Base-by-base conservation (phyloP, 495 filamentous ascomycete species). In the Bryoglossum gracile region DNA sequence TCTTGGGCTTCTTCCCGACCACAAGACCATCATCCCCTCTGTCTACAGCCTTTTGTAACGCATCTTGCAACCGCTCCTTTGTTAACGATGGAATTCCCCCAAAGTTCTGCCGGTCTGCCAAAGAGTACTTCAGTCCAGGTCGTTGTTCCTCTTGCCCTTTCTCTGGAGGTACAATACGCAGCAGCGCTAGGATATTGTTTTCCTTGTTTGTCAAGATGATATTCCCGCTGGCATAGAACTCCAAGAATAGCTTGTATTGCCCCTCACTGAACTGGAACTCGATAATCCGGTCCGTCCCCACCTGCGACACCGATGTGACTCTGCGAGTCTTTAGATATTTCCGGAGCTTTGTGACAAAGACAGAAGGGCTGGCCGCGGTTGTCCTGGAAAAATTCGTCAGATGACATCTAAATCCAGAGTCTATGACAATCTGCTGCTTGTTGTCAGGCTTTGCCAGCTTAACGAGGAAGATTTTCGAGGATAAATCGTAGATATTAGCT, bases 151-250 rank as follows among this genome's bases (percentile, higher is more conserved):
- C 84, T 56, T 82, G 75, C 1, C 82, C 87, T 53, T 89, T 86
- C 2, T 76, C 71, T 11, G 77, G 80, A 17, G 76, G 60, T 3
- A 98, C 91, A 51, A 81, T 77, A n/a, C 92, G 81, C 57, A 94
- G 70, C 32, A 96, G 67, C 2, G 84, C 78, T 10, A 96, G 60
- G 49, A 95, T 84, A 39, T 78, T 85, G 46, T 87, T 69, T 11
- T 91, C 83, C 32, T 74, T 71, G 60, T 96, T 87, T 2, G 89
- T 94, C 42, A 98, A 71, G 43, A 98, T 84, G 46, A 98, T 82
- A 63, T 98, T 98, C 26, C 92, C 92, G n/a, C 78, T 79, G 3
- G 92, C 91, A 66, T 92, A 98, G 68, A 98, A 98, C 66, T 98
- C 92, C 32, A 98, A 69, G 61, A 88, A 94, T 28, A 98, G 69